These are phyloP conservation scores for Hygrophoropsis aurantiaca DNA, from an alignment of 768 basidiomycete species.

Conservation along the genomic window DNA sequence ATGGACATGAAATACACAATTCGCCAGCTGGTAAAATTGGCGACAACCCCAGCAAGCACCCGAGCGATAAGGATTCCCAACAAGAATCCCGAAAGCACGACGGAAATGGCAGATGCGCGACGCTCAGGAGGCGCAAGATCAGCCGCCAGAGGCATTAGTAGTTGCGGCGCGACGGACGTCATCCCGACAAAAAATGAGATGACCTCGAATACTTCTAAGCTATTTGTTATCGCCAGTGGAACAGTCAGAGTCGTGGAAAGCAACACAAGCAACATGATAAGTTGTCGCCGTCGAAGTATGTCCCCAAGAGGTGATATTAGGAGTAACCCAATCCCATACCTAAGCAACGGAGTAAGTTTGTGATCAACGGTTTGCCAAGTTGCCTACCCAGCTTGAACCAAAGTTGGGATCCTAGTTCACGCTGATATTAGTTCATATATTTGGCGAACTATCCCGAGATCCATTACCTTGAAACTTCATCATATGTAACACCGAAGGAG, in stretches of 20 bases:
- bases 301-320: conserved; percentile 78
- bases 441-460: conserved; percentile 13
- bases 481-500: conserved; percentile 28
- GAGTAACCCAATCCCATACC: conserved; percentile 66
- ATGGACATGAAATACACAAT: conserved; percentile 37
- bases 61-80: conserved; percentile 31
- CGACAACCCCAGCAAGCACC: conserved; percentile 31
- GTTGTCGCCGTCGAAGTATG: conserved; percentile 67
- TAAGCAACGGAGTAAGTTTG: conserved; percentile 16
- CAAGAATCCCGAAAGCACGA: conserved; percentile 31
- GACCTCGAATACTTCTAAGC: conserved; percentile 55
- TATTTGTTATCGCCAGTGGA: conserved; percentile 61
- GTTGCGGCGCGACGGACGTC: conserved; percentile 64
- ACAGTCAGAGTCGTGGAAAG: conserved; percentile 57
- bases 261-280: conserved; percentile 57
- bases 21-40: conserved; percentile 27
- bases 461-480: conserved; percentile 20
- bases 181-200: conserved; percentile 69
- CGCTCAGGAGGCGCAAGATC: conserved; percentile 18
- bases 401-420: conserved; percentile 49
- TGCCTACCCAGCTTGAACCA: conserved; percentile 58
- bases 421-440: not conserved
- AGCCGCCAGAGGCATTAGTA: conserved; percentile 56
- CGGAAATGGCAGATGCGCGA: conserved; percentile 8
- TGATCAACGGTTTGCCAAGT: not conserved